Base-by-base conservation (phyloP, 2,329 filamentous ascomycete species). In the Stagonosporopsis tanaceti region DNA sequence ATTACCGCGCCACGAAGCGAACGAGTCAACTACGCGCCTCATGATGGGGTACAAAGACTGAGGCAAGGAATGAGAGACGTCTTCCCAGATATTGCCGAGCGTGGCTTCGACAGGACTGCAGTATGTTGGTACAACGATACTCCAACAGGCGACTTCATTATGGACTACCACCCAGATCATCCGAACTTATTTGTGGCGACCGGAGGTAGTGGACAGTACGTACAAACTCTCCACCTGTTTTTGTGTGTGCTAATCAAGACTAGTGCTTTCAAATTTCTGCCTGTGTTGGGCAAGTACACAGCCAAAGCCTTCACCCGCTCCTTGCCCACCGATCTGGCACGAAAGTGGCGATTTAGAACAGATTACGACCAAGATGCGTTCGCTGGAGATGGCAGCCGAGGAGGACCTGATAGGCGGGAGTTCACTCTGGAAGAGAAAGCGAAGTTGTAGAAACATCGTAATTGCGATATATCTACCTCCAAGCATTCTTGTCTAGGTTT, bases 201-300 rank as follows among this genome's bases (percentile, higher is more conserved):
- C 0, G 42, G 42, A 22, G 42, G 42, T 3, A 46, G 42, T 15
- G 42, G 42, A 35, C 42, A 46, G 42, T 46, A 35, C 22, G 30
- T 37, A 4, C n/a, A 32, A 1, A 37, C 15, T 5, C 14, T 24
- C 14, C 7, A 4, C n/a, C 20, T 2, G 20, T 20, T 20, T 6
- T 15, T 46, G 6, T 28, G 7, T 15, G 2, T 41, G 39, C 52
- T 56, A 7, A 56, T 14, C 11, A 8, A 24, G 20, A 25, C 3
- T 22, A 69, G 66, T 46, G 66, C 56, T 6, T 69, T 67, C 58
- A 69, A 68, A 24, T 69, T 69, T 39, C 37, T 69, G 3, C 63
- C 63, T 15, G 50, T 66, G 1, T 25, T 69, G 14, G 63, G 63
- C 4, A 53, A 59, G 25, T 69, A 61, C 28, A 47, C 34, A 9